These are phyloP conservation scores for Plasmopara viticola DNA, from an alignment of 352 stramenopile species.

Conservation along the genomic window DNA sequence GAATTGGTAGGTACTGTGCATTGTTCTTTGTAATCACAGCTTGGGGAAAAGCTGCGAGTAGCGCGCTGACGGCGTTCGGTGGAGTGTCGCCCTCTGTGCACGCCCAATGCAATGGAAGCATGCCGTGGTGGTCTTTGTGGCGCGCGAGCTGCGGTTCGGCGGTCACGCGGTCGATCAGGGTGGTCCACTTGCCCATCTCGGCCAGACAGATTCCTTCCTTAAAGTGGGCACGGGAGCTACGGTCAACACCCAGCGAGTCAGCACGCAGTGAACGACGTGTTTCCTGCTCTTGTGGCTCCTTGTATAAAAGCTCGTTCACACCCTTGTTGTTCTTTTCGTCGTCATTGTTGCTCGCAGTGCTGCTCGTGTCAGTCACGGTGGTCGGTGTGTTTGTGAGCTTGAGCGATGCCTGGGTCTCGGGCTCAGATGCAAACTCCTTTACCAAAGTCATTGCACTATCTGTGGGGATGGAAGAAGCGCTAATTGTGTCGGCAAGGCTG, in stretches of 20 bases:
- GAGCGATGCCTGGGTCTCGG: not conserved
- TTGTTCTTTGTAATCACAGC: conserved; percentile 77
- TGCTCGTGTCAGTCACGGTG: conserved; percentile 24
- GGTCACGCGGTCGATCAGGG: conserved; percentile 50
- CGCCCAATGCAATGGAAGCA: conserved; percentile 80
- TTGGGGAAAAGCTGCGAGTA: conserved; percentile 69
- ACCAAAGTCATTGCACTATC: conserved; percentile 3
- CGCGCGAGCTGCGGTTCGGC: conserved; percentile 59
- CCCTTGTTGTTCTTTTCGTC: conserved; percentile 16
- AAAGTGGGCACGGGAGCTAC: conserved; percentile 50
- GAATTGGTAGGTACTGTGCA: conserved; percentile 74
- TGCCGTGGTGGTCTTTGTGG: conserved; percentile 79
- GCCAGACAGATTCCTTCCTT: conserved; percentile 77
- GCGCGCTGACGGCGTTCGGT: conserved; percentile 42
- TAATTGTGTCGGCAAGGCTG: conserved; percentile 15
- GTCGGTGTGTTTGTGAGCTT: conserved; percentile 21
- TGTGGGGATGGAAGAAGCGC: conserved; percentile 18
- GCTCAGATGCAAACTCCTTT: conserved; percentile 5
- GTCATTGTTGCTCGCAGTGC: conserved; percentile 13
- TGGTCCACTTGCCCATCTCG: conserved; percentile 75
- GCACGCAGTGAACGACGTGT: conserved; percentile 11
- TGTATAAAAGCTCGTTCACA: not conserved
- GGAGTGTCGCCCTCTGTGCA: conserved; percentile 78
- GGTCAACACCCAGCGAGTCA: conserved; percentile 29
- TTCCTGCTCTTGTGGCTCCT: not conserved